These are phyloP conservation scores for Pelargonium myrrhifolium DNA, from an alignment of 441 rosid genomes.

Conservation along the genomic window DNA sequence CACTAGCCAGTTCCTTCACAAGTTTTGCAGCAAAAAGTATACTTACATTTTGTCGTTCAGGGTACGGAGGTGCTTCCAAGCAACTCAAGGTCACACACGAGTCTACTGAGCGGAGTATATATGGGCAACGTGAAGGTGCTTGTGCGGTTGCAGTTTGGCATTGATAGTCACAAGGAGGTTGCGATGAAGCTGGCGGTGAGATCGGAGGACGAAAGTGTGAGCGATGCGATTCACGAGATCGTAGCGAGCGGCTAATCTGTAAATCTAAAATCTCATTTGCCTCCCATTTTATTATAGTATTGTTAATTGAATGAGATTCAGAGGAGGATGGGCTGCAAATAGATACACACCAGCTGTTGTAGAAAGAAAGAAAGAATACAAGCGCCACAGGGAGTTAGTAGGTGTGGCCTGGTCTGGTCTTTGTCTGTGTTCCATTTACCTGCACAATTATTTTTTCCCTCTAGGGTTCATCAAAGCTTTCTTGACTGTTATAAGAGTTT, in stretches of 20 bases:
- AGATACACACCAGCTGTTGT: too few species aligned
- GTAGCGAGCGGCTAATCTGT: conserved; percentile 65
- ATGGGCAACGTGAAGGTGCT: conserved; percentile 79
- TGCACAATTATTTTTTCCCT: too few species aligned
- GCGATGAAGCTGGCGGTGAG: conserved; percentile 86
- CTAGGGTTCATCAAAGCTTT: too few species aligned
- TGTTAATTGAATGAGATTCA: not conserved
- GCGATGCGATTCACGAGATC: conserved; percentile 79
- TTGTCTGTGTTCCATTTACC: too few species aligned
- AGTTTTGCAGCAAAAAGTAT: not conserved
- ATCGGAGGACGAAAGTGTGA: conserved; percentile 69
- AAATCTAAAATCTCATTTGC: too few species aligned
- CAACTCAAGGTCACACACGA: conserved; percentile 93
- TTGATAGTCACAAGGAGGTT: conserved; percentile 68
- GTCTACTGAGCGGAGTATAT: conserved; percentile 80
- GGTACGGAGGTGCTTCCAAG: conserved; percentile 74
- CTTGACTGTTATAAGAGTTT: too few species aligned
- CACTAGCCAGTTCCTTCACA: too few species aligned
- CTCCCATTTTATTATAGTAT: not conserved
- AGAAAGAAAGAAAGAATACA: too few species aligned
- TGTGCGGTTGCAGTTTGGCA: conserved; percentile 72
- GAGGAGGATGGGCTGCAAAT: too few species aligned
- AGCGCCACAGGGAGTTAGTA: too few species aligned
- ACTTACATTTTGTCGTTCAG: conserved; percentile 27
- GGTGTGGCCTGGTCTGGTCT: too few species aligned